phyloP scores from a whole-genome alignment of 2,329 filamentous ascomycete species.

The Aureobasidium subglaciale region DNA sequence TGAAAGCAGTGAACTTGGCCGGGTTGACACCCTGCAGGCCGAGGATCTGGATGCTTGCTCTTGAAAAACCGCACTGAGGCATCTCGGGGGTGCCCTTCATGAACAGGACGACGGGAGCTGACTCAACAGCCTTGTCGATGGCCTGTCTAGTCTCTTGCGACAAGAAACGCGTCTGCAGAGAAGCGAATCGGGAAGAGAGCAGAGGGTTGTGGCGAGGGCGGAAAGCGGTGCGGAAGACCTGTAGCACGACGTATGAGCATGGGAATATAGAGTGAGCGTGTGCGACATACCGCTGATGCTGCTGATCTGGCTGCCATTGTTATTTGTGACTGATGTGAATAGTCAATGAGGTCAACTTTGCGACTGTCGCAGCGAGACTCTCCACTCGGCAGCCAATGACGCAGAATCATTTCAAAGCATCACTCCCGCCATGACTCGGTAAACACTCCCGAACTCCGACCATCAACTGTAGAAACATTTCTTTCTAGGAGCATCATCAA shows the following conservation, averaged over 20 bases:
- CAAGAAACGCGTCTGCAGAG: conserved; percentile 57
- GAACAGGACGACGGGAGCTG: conserved; percentile 90
- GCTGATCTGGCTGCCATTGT: conserved; percentile 16
- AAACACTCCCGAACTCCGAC: not conserved
- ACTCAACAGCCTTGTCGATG: conserved; percentile 83
- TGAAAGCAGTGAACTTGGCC: conserved; percentile 94
- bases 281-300: conserved; percentile 14
- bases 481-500: not conserved
- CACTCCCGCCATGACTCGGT: not conserved
- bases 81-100: conserved; percentile 98
- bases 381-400: conserved; percentile 16
- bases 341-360: not conserved
- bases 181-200: conserved; percentile 38
- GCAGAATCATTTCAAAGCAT: conserved; percentile 13
- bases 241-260: conserved; percentile 1
- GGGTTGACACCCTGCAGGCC: conserved; percentile 89
- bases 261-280: not conserved
- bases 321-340: not conserved
- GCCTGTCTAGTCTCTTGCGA: conserved; percentile 72
- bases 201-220: conserved; percentile 35
- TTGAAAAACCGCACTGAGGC: conserved; percentile 94
- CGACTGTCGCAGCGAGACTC: too few species aligned
- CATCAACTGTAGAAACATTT: not conserved
- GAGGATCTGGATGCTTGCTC: conserved; percentile 89
- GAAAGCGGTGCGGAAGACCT: conserved; percentile 43